Base-by-base conservation (phyloP, 2,329 filamentous ascomycete genomes). In the Stemphylium lycopersici region DNA sequence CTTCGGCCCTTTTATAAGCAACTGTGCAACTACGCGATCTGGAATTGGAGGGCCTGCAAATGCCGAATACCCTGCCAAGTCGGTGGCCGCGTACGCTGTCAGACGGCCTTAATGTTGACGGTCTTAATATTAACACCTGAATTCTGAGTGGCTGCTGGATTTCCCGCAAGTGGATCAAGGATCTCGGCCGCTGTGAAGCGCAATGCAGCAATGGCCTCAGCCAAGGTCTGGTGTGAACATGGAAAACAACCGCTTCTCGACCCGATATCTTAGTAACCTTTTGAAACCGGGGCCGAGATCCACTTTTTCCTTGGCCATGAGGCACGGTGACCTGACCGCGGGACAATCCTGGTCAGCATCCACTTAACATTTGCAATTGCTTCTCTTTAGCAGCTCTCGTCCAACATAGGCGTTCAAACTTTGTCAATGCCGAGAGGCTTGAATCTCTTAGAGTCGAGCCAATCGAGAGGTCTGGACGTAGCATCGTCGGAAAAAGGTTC, bases 271-370 rank as follows among this genome's bases (percentile, higher is more conserved):
- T 48, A 41, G 20, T 46, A 41, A 45, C 24, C 42, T 13, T 45
- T 45, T 3, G 10, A 22, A 15, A 20, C 43, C 36, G 15, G 31
- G 31, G 8, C 10, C 22, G 16, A 15, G 22, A n/a, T 12, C 44
- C 36, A 15, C 49, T 48, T 40, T 52, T 52, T 24, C n/a, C 48
- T 50, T 50, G 48, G 48, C 48, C 18, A 10, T 6, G 26, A 29
- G 44, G 32, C 45, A 49, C 45, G 33, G 46, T 44, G 45, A 38
- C 45, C 36, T 52, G 32, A 22, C 24, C 26, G 26, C 26, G 26
- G 26, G 26, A 29, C 11, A 8, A 43, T 29, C 24, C 12, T 16
- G 40, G 45, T 45, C 37, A 13, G 20, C 43, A 37, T 6, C 38
- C 33, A 41, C 38, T 38, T 31, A 3, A 46, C 24, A 12, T 48